These are phyloP conservation scores for Scleromitrula shiraiana DNA, from an alignment of 2,329 filamentous ascomycete genomes.

Conservation along the genomic window DNA sequence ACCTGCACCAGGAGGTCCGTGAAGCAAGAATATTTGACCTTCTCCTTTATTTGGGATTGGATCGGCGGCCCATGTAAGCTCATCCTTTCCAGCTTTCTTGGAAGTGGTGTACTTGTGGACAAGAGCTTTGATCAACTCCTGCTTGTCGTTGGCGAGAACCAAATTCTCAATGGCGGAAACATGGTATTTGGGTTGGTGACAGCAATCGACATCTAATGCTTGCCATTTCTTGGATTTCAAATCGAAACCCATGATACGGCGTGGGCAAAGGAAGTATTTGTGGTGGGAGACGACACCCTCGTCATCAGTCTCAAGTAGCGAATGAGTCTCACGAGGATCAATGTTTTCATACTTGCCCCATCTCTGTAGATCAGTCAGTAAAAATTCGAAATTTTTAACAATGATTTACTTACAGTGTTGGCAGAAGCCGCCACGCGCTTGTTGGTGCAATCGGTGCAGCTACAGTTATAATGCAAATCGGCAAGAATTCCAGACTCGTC, in stretches of 20 bases:
- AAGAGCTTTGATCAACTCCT: slow-evolving; percentile 18
- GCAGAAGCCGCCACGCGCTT: slow-evolving; percentile 16
- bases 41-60: slow-evolving; percentile 19
- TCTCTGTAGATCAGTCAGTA: neutral
- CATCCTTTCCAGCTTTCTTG: slow-evolving; percentile 2
- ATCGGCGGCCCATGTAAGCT: slow-evolving; percentile 15
- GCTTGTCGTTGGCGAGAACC: slow-evolving; percentile 16
- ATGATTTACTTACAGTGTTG: slow-evolving; percentile 2
- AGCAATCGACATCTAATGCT: slow-evolving; percentile 17
- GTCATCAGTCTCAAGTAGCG: slow-evolving; percentile 5
- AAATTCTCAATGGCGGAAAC: slow-evolving; percentile 17
- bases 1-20: slow-evolving; percentile 19
- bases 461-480: slow-evolving; percentile 18
- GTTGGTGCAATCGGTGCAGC: slow-evolving; percentile 13
- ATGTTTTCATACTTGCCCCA: slow-evolving; percentile 20
- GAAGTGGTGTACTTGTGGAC: slow-evolving; percentile 18
- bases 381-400: neutral
- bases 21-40: slow-evolving; percentile 20
- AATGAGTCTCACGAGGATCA: slow-evolving; percentile 14
- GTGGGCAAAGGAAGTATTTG: slow-evolving; percentile 17
- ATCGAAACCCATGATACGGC: slow-evolving; percentile 20
- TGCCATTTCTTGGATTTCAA: slow-evolving; percentile 22
- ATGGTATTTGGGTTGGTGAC: slow-evolving; percentile 16
- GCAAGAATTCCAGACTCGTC: slow-evolving; percentile 17
- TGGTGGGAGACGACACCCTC: slow-evolving; percentile 10